phyloP scores from a whole-genome alignment of 176 grass and related monocot genomes.

The Zoysia japonica region DNA sequence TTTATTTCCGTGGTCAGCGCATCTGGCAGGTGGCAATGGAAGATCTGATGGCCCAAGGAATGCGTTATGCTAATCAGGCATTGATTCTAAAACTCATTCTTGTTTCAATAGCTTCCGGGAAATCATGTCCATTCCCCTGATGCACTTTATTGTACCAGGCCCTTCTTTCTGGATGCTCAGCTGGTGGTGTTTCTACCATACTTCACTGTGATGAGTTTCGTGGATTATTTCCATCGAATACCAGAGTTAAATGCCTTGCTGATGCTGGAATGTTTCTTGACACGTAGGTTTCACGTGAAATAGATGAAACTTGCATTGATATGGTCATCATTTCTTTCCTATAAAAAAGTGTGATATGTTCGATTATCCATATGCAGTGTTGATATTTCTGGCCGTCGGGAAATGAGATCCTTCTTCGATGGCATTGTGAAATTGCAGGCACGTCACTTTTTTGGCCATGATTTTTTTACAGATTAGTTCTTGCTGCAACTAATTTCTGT shows the following conservation, averaged over 20 bases:
- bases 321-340: neutral
- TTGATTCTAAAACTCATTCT: neutral
- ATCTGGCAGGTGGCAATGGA: conserved; percentile 85
- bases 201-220: conserved; percentile 88
- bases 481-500: neutral
- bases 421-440: conserved; percentile 89
- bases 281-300: conserved; percentile 53
- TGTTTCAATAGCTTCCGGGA: conserved; percentile 5
- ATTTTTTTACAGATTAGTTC: neutral
- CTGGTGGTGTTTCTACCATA: conserved; percentile 87
- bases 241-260: conserved; percentile 82
- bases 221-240: conserved; percentile 63
- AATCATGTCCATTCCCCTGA: conserved; percentile 24
- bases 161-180: conserved; percentile 92
- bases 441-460: neutral
- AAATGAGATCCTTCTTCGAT: conserved; percentile 80
- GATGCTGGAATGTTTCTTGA: conserved; percentile 99
- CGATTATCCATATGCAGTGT: conserved; percentile 44
- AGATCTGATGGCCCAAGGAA: conserved; percentile 82
- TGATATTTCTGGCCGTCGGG: conserved; percentile 71
- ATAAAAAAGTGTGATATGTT: neutral
- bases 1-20: conserved; percentile 93
- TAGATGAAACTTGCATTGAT: neutral
- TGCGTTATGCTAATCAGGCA: conserved; percentile 88
- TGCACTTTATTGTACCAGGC: conserved; percentile 50